Percentiles rank a stretch among this genome's conserved stretches.
Conservation (phyloP, 345 rosid genomes). For the Heritiera littoralis region DNA sequence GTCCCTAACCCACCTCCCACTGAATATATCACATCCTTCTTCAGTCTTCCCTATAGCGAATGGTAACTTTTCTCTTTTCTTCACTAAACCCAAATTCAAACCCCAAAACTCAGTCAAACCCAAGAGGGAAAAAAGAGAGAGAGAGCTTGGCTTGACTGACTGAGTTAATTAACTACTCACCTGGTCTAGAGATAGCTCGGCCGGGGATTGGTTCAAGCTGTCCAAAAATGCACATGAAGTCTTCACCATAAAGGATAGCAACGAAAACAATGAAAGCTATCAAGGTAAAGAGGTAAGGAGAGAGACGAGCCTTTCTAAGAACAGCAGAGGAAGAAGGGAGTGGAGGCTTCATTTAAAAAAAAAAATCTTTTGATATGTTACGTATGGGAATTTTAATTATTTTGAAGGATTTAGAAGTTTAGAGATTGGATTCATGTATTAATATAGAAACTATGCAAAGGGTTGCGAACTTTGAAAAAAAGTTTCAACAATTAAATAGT, state of each 20-base stretch:
- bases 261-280: constrained; percentile 68
- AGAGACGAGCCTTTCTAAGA: constrained; percentile 61
- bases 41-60: constrained; percentile 57
- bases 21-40: constrained; percentile 68
- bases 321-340: constrained; percentile 45
- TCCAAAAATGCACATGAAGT: constrained; percentile 60
- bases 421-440: not conserved
- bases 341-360: constrained; percentile 41
- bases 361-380: no score
- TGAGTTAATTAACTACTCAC: constrained; percentile 31
- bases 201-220: constrained; percentile 48
- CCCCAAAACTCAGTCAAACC: not conserved
- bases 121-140: no score
- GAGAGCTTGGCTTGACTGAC: not conserved
- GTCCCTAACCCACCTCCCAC: constrained; percentile 89
- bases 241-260: constrained; percentile 64
- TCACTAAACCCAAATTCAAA: constrained; percentile 35
- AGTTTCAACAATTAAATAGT: not conserved
- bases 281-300: constrained; percentile 71
- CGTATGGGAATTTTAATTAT: not conserved
- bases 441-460: not conserved
- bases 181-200: constrained; percentile 29
- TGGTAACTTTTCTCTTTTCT: constrained; percentile 55
- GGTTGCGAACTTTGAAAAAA: not conserved
- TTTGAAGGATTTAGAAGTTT: not conserved